Conservation (phyloP, 441 rosid species). For the Adansonia rubrostipa region DNA sequence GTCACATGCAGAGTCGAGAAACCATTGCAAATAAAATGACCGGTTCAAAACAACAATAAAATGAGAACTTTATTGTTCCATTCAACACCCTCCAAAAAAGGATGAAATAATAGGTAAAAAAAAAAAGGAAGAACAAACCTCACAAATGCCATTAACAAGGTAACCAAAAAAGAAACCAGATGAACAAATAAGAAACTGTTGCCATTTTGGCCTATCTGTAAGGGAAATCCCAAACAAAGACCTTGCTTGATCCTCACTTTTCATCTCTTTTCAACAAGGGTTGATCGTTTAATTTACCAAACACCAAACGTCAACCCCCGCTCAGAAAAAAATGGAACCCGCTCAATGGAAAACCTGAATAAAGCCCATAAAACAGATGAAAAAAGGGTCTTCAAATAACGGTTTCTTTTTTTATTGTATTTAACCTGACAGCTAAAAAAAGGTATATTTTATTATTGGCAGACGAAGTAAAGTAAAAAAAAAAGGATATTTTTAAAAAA, state of each 20-base stretch:
- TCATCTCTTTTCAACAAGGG: conserved; percentile 35
- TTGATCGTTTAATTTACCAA: neutral
- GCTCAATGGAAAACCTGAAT: neutral
- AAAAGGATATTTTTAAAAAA: neutral
- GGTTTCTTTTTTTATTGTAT: neutral
- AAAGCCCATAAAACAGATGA: conserved; percentile 7
- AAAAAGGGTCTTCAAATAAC: neutral
- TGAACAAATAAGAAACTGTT: conserved; percentile 84
- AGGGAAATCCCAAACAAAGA: conserved; percentile 65
- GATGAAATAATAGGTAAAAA: neutral
- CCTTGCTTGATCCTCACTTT: conserved; percentile 51
- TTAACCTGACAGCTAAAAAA: conserved; percentile 7
- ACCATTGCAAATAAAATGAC: neutral
- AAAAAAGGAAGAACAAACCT: conserved; percentile 42
- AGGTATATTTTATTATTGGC: neutral
- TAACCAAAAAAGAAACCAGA: conserved; percentile 96
- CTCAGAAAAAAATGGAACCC: neutral
- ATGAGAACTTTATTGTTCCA: neutral
- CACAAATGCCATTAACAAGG: conserved; percentile 92
- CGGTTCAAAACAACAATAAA: conserved; percentile 3
- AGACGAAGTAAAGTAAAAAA: conserved; percentile 9
- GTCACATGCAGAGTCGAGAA: conserved; percentile 16
- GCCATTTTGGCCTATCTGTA: conserved; percentile 59
- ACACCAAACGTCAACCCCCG: neutral
- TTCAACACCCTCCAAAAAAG: conserved; percentile 28